phyloP scores from a whole-genome alignment of 1,139 yeast species.

The Scheffersomyces illinoinensis region DNA sequence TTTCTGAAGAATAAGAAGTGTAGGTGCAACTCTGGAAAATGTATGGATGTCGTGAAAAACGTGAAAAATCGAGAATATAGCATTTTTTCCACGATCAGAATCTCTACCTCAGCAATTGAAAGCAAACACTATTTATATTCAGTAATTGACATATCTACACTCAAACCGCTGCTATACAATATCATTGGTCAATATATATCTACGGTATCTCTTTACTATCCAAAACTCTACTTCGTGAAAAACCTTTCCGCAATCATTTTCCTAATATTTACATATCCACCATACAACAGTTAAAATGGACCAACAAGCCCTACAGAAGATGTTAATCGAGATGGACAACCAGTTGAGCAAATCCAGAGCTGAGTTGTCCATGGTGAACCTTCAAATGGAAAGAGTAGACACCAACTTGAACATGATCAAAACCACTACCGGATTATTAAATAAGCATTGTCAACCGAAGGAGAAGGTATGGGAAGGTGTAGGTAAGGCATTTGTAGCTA shows the following conservation, averaged over 20 bases:
- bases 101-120: not conserved
- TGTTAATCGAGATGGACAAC: conserved; percentile 62
- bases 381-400: conserved; percentile 56
- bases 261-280: not conserved
- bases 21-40: not conserved
- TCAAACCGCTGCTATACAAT: not conserved
- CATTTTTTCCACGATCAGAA: not conserved
- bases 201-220: not conserved
- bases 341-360: conserved; percentile 60
- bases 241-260: not conserved
- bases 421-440: conserved; percentile 57
- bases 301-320: conserved; percentile 54
- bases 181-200: not conserved
- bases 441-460: conserved; percentile 34
- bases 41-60: not conserved
- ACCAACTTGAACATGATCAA: conserved; percentile 61
- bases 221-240: not conserved
- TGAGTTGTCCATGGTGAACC: conserved; percentile 62
- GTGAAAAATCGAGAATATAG: not conserved
- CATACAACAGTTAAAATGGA: conserved; percentile 28
- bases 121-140: not conserved
- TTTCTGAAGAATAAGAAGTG: not conserved
- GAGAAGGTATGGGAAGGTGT: conserved; percentile 80
- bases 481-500: conserved; percentile 68
- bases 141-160: not conserved